Evolutionary conservation across 2,329 filamentous ascomycete genomes (phyloP).

Genomic region (Trichophyton benhamiae): DNA sequence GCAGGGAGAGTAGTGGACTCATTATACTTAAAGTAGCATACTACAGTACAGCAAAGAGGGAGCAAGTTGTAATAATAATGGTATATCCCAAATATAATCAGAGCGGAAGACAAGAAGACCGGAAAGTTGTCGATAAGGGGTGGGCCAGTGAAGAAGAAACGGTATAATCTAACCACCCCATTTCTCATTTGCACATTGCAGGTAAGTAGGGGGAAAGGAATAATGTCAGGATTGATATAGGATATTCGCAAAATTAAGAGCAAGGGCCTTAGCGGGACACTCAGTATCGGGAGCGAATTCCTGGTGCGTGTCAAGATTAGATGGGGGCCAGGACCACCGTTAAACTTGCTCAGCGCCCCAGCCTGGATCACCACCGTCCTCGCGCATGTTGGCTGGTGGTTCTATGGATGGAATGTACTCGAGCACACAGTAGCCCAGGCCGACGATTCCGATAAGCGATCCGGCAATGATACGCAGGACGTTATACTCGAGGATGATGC

Average conservation of each 20-base stretch:
- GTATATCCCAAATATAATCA: background rate
- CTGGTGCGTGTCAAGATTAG: background rate
- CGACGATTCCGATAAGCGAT: slow-evolving; percentile 62
- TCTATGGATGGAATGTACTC: slow-evolving; percentile 71
- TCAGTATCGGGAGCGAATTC: background rate
- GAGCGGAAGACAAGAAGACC: background rate
- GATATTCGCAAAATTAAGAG: background rate
- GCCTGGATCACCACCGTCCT: slow-evolving; percentile 58
- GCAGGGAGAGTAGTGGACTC: background rate
- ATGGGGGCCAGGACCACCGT: slow-evolving; percentile 7
- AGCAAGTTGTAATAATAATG: background rate
- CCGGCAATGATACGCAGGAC: slow-evolving; percentile 64
- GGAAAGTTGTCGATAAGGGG: background rate
- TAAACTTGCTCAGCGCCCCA: slow-evolving; percentile 71
- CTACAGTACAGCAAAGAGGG: background rate
- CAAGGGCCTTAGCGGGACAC: background rate
- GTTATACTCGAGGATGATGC: slow-evolving; percentile 59
- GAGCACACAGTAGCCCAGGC: slow-evolving; percentile 62
- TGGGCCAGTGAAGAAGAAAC: background rate
- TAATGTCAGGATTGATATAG: background rate
- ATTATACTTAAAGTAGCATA: background rate
- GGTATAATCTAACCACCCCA: background rate
- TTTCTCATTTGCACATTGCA: background rate
- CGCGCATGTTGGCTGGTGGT: slow-evolving; percentile 69
- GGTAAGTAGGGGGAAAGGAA: background rate